phyloP scores from a whole-genome alignment of 1,284 basidiomycete genomes.

The Pyrrhoderma lamaoense region DNA sequence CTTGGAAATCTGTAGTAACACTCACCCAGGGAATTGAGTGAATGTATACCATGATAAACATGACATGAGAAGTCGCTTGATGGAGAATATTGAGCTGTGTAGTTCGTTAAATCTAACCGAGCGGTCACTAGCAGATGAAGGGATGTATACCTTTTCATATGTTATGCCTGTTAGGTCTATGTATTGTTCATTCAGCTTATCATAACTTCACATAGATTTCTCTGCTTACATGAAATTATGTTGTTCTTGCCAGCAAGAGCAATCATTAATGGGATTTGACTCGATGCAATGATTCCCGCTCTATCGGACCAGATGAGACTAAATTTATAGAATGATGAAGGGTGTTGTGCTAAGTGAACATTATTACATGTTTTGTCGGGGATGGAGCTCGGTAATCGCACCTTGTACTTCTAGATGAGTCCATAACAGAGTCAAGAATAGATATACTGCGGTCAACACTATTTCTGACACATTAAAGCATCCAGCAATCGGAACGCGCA shows the following conservation, averaged over 20 bases:
- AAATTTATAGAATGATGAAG: not conserved
- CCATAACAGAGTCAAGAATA: not conserved
- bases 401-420: not conserved
- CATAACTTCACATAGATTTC: not conserved
- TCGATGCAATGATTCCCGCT: slow-evolving; percentile 33
- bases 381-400: not conserved
- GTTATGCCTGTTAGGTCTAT: slow-evolving; percentile 32
- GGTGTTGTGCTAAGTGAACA: not conserved
- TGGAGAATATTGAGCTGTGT: slow-evolving; percentile 24
- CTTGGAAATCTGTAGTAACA: slow-evolving; percentile 6
- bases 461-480: not conserved
- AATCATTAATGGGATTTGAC: slow-evolving; percentile 37
- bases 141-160: slow-evolving; percentile 34
- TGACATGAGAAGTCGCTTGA: slow-evolving; percentile 29
- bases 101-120: no score
- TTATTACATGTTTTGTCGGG: no score
- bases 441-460: not conserved
- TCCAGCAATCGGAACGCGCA: not conserved
- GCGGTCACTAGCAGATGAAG: no score
- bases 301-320: slow-evolving; percentile 22
- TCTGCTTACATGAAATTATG: slow-evolving; percentile 31
- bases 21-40: slow-evolving; percentile 25
- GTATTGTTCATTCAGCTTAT: slow-evolving; percentile 22
- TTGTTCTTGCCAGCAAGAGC: slow-evolving; percentile 43
- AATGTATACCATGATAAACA: slow-evolving; percentile 29